Conservation (phyloP, 176 grass and related monocot genomes). For the Puya raimondii region DNA sequence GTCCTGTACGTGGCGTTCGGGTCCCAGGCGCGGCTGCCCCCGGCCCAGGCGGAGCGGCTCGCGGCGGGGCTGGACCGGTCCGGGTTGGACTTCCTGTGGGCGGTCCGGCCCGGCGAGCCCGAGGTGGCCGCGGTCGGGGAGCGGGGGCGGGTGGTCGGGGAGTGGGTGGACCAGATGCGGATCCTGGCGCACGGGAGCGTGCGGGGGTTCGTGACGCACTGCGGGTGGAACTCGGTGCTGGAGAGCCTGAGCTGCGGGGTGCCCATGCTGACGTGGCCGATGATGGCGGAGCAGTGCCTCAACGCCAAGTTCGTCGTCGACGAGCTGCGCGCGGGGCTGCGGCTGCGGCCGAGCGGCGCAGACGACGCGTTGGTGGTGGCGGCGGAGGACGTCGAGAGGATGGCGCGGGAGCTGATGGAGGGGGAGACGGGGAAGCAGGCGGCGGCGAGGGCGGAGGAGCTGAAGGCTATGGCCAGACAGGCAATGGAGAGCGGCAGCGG, state of each 20-base stretch:
- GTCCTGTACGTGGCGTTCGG: slow-evolving; percentile 54
- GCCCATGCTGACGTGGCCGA: slow-evolving; percentile 49
- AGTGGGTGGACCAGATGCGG: slow-evolving; percentile 31
- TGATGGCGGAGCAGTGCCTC: slow-evolving; percentile 39
- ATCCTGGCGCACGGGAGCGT: slow-evolving; percentile 19
- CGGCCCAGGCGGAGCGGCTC: slow-evolving; percentile 29
- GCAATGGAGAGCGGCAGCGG: slow-evolving; percentile 22
- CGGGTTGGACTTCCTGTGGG: slow-evolving; percentile 40
- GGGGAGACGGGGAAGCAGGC: slow-evolving; percentile 22
- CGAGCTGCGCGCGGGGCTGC: slow-evolving; percentile 23
- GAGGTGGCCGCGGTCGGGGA: slow-evolving; percentile 29
- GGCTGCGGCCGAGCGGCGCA: slow-evolving; percentile 23
- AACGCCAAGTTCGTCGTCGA: slow-evolving; percentile 44
- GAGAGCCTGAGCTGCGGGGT: slow-evolving; percentile 32
- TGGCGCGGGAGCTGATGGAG: slow-evolving; percentile 19
- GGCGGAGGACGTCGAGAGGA: slow-evolving; percentile 9
- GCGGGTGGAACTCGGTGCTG: slow-evolving; percentile 48
- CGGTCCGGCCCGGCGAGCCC: slow-evolving; percentile 19
- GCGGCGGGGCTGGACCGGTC: slow-evolving; percentile 29
- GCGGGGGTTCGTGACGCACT: slow-evolving; percentile 34
- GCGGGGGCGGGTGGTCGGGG: slow-evolving; percentile 10
- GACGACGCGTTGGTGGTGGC: slow-evolving; percentile 7
- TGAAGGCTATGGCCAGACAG: not conserved
- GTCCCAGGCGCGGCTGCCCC: slow-evolving; percentile 31
- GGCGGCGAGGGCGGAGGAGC: slow-evolving; percentile 8